Evolutionary conservation across 2,329 filamentous ascomycete species (phyloP), one percentile per base, ranked within the genome.

Genomic region (Pseudopyrenochaeta lycopersici): DNA sequence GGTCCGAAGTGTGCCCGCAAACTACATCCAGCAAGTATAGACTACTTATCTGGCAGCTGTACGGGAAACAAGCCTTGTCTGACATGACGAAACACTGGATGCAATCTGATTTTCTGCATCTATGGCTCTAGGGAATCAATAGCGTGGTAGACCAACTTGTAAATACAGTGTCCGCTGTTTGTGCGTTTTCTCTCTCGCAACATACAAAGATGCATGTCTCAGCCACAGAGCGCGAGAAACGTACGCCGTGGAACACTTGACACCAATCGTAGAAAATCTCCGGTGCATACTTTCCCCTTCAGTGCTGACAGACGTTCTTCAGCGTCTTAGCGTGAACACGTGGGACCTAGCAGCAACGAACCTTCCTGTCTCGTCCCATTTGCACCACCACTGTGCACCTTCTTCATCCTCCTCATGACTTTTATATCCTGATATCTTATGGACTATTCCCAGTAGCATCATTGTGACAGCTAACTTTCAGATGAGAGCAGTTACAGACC

Each of bases 1-100:
- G 35, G 91, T 88, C 43, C 93, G 88, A 71, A 97, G 92, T 74
- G 95, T 99, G 48, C 95, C 95, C 40, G 93, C 93, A 32, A 96
- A 92, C 75, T 99, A 98, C 80, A 85, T 98, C 54, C 90, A 92
- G 77, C 85, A 89, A 68, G 86, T 91, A 45, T 90, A 64, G 63
- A 52, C 38, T 27, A 61, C 63, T 45, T 64, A 56, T 42, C 41
- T 62, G 54, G 49, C 52, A 30, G 53, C 53, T 21, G 54, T 60
- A 35, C 49, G 52, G 23, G 52, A 60, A 29, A 52, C 54, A 14
- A 42, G 40, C 21, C 15, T 42, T 21, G 40, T 29, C 6, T 42
- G 30, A 42, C 12, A 5, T 15, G 12, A 10, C n/a, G 21, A 15
- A 17, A 29, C 15, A 23, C 5, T 17, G 20, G 27, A 42, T 3